Conservation (phyloP, 164 flowering plant genomes). For the Paratinospora sagittata region DNA sequence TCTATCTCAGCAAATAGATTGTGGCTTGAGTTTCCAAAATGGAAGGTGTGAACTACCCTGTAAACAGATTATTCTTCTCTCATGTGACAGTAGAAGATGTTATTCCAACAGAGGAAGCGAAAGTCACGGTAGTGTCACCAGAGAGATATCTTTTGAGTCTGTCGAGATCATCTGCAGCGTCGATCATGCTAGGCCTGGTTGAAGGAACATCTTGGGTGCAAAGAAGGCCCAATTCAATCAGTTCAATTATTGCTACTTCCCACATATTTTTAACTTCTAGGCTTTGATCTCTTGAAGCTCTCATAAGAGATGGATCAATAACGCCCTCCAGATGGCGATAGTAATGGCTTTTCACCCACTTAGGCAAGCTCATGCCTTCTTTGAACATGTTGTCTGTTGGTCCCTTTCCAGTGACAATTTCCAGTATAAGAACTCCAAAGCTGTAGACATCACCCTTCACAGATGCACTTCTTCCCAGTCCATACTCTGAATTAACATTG, state of each 20-base stretch:
- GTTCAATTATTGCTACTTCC: conserved; percentile 18
- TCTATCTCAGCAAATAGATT: background rate
- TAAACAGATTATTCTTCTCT: background rate
- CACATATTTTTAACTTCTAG: conserved; percentile 21
- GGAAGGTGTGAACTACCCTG: background rate
- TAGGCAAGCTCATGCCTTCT: conserved; percentile 21
- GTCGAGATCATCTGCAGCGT: conserved; percentile 30
- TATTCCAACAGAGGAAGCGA: conserved; percentile 22
- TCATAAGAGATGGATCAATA: conserved; percentile 17
- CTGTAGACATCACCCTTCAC: conserved; percentile 32
- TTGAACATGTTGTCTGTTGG: conserved; percentile 26
- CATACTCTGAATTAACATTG: conserved; percentile 23
- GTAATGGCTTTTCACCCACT: conserved; percentile 27
- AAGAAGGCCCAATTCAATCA: conserved; percentile 28
- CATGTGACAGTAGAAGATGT: conserved; percentile 18
- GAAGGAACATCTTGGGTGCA: conserved; percentile 32
- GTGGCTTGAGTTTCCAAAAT: background rate
- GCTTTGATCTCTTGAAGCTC: conserved; percentile 13
- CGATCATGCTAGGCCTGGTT: conserved; percentile 27
- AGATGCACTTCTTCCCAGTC: conserved; percentile 27
- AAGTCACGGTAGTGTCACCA: conserved; percentile 26
- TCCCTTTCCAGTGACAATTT: conserved; percentile 26
- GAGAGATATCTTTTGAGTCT: conserved; percentile 25
- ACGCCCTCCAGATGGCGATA: conserved; percentile 18
- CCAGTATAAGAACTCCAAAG: conserved; percentile 27